Evolutionary conservation across 176 grass and related monocot species (phyloP), one percentile per base, ranked within the genome.

Genomic region (Bolboschoenus planiculmis): DNA sequence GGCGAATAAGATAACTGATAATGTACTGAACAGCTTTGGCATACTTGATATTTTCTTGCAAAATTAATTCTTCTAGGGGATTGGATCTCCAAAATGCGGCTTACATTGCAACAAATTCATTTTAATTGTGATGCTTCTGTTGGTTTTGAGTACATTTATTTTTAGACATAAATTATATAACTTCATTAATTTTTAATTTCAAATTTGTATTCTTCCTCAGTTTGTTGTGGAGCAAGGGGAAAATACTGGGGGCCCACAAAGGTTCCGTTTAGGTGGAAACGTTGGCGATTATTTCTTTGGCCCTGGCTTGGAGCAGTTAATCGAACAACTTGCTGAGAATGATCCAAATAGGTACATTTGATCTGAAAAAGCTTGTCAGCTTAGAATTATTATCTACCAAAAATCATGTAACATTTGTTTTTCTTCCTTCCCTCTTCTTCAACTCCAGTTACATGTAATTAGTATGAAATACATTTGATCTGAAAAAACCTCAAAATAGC

Each of bases 281-380:
- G 84, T 93, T 23, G 95, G 95, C 7, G 95, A 97, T 81, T 97
- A 97, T 79, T 91, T 90, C 86, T 81, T 97, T 54, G 95, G 95
- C 72, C 92, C 95, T 11, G 95, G 90, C 14, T 80, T 97, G 27
- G 95, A 97, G 85, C 92, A 97, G 78, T 83, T 97, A 36, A 97
- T 97, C 51, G 92, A 97, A 87, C 95, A 94, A 86, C 90, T 97
- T 27, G 89, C 95, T 0, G 95, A 94, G 88, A 94, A 97, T 68
- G 95, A 97, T 56, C 95, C 95, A 53, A 95, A 95, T 46, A 90
- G 92, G 78, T 84, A 84, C 31, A 51, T 53, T 74, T 77, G 72
- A 53, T 77, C 46, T 61, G 30, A 81, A 42, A 24, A 81, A 57
- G 7, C 34, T 59, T 42, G 4, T 61, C 57, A 33, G 14, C 80